Evolutionary conservation across 371 early-diverging fungal species (phyloP).

Genomic region (Mortierella sp.): DNA sequence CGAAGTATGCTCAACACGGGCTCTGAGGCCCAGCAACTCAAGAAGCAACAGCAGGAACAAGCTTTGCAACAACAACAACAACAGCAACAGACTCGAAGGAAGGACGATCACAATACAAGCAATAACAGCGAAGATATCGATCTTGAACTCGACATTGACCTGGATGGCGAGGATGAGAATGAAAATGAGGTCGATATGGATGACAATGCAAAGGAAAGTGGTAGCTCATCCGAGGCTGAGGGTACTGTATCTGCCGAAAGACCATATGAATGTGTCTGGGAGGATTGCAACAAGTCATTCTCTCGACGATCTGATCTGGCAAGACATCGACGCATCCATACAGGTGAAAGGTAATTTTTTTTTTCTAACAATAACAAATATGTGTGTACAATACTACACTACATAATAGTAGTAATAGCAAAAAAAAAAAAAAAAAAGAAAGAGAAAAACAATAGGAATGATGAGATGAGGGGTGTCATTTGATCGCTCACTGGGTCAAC

Average conservation of each 20-base stretch:
- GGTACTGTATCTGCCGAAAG: constrained; percentile 33
- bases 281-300: constrained; percentile 73
- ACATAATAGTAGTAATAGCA: no score
- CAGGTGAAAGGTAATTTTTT: constrained; percentile 65
- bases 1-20: constrained; percentile 46
- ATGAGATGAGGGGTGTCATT: not conserved
- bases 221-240: constrained; percentile 38
- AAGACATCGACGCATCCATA: constrained; percentile 80
- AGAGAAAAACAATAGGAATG: not conserved
- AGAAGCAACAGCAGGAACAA: constrained; percentile 7
- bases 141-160: constrained; percentile 43
- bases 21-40: constrained; percentile 20
- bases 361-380: not conserved
- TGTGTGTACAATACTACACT: not conserved
- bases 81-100: not conserved
- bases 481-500: constrained; percentile 7
- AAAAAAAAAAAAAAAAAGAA: not conserved
- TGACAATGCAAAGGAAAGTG: constrained; percentile 30
- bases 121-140: constrained; percentile 36
- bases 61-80: constrained; percentile 3
- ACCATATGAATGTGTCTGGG: constrained; percentile 74
- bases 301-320: constrained; percentile 78
- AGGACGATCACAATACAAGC: constrained; percentile 2
- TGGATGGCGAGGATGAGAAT: constrained; percentile 29
- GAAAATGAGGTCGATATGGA: constrained; percentile 8